These are phyloP conservation scores for Dentipellis sp. DNA, from an alignment of 768 basidiomycete species.

Conservation along the genomic window DNA sequence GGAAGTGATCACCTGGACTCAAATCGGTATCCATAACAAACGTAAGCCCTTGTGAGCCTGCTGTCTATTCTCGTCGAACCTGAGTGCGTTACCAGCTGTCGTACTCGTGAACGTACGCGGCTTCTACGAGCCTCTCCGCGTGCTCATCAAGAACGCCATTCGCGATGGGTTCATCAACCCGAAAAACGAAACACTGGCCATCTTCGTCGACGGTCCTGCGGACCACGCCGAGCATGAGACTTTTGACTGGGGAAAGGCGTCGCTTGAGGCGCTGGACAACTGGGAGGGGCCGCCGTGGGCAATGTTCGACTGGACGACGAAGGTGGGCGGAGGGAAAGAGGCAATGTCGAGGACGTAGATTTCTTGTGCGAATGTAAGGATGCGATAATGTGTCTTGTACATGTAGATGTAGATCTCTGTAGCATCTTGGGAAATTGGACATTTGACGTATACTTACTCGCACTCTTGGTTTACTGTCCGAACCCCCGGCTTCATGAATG, in stretches of 20 bases:
- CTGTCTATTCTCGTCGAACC: neutral
- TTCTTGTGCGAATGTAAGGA: neutral
- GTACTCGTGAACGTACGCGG: conserved; percentile 78
- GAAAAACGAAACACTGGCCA: conserved; percentile 49
- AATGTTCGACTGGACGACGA: conserved; percentile 17
- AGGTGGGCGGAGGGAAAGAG: conserved; percentile 12
- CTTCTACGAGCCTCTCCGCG: conserved; percentile 78
- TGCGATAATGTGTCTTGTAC: neutral
- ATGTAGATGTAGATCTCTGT: neutral
- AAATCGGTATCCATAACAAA: conserved; percentile 79
- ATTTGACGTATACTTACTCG: too few species aligned
- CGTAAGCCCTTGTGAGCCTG: conserved; percentile 35
- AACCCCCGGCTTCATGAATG: neutral
- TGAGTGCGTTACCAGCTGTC: conserved; percentile 42
- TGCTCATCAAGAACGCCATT: conserved; percentile 59
- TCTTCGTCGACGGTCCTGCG: conserved; percentile 69
- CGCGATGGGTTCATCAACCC: conserved; percentile 67
- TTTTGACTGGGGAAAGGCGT: conserved; percentile 75
- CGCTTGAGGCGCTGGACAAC: conserved; percentile 48
- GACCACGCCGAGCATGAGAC: conserved; percentile 39
- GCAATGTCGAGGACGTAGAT: conserved; percentile 10
- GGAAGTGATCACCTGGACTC: conserved; percentile 93
- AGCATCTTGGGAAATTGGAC: neutral
- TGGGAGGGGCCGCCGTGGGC: conserved; percentile 31
- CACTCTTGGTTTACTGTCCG: neutral